phyloP scores from a whole-genome alignment of 2,329 filamentous ascomycete genomes.

The Fonsecaea monophora region DNA sequence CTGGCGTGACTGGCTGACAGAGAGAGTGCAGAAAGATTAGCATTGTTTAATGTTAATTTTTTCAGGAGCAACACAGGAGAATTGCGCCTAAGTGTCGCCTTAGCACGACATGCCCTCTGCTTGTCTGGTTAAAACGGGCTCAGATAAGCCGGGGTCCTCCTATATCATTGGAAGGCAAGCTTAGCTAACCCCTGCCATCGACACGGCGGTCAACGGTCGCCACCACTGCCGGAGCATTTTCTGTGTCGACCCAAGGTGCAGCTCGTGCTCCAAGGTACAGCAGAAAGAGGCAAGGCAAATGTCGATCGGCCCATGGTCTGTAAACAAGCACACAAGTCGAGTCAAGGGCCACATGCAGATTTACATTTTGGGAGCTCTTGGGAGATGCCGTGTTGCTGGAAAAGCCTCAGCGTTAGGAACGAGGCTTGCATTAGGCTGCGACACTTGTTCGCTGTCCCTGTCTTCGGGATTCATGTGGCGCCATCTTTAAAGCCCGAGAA shows the following conservation, averaged over 20 bases:
- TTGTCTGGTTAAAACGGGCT: not conserved
- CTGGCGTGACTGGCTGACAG: not conserved
- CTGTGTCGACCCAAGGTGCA: constrained; percentile 3
- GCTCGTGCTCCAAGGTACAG: not conserved
- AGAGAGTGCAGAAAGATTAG: not conserved
- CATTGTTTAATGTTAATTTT: not conserved
- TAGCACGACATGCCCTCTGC: not conserved
- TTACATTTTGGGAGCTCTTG: constrained; percentile 9
- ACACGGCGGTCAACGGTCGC: constrained; percentile 1
- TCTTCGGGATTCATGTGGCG: constrained; percentile 24
- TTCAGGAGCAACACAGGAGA: not conserved
- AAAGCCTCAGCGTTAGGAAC: constrained; percentile 1
- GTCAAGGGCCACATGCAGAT: not conserved
- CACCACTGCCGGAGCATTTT: constrained; percentile 4
- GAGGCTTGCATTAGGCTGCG: constrained; percentile 20
- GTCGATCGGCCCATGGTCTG: not conserved
- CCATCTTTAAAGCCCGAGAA: constrained; percentile 15
- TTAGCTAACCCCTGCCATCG: not conserved
- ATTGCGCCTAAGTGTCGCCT: not conserved
- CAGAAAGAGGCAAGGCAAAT: not conserved
- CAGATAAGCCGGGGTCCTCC: not conserved
- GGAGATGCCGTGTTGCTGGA: constrained; percentile 8
- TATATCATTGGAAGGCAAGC: not conserved
- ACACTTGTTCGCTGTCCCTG: constrained; percentile 7
- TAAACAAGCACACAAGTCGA: not conserved